Conservation (phyloP, 2,329 filamentous ascomycete species). For the Pyrenophora seminiperda region DNA sequence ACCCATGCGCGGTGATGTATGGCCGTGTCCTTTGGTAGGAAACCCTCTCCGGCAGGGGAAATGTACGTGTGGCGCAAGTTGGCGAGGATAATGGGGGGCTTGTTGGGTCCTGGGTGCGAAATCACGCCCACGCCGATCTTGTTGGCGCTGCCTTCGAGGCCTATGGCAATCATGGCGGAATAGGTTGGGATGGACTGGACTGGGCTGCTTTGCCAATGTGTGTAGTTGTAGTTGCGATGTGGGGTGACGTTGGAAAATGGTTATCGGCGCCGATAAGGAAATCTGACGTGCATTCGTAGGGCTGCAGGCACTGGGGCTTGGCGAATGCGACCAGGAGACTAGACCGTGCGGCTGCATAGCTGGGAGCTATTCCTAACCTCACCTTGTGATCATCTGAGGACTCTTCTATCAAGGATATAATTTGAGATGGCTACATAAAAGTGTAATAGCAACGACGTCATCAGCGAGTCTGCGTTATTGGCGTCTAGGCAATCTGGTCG, state of each 20-base stretch:
- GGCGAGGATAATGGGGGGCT: constrained; percentile 69
- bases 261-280: constrained; percentile 28
- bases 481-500: too few species aligned
- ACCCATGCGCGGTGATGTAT: constrained; percentile 89
- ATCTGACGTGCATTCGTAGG: constrained; percentile 19
- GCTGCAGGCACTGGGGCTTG: background rate
- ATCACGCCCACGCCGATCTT: constrained; percentile 96
- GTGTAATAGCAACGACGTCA: too few species aligned
- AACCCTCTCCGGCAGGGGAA: constrained; percentile 89
- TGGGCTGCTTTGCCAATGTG: too few species aligned
- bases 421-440: too few species aligned
- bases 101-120: constrained; percentile 65
- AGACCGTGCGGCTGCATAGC: too few species aligned
- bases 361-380: too few species aligned
- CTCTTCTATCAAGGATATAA: too few species aligned
- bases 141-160: constrained; percentile 93
- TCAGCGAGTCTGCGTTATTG: too few species aligned
- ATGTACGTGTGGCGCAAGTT: constrained; percentile 95
- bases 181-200: too few species aligned
- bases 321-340: too few species aligned
- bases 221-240: constrained; percentile 18
- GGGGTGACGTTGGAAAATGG: constrained; percentile 27
- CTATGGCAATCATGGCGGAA: constrained; percentile 68
- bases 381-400: too few species aligned
- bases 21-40: constrained; percentile 95